Evolutionary conservation across 2,329 filamentous ascomycete species (phyloP), one percentile per base, ranked within the genome.

Genomic region (Pestalotiopsis sp.): DNA sequence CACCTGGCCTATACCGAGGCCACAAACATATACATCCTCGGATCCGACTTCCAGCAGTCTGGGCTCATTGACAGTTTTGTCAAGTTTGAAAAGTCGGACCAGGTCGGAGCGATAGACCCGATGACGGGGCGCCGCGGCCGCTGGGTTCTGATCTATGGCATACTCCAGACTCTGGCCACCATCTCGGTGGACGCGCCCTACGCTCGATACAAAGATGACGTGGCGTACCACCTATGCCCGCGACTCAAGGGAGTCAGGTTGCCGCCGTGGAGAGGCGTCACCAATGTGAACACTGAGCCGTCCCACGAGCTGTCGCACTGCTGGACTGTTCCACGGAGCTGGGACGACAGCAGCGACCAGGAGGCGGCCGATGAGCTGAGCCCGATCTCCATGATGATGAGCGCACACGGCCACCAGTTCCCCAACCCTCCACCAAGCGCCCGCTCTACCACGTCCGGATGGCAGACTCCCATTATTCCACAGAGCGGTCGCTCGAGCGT

Each of bases 141-240:
- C 25, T 91, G 89, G 89, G 80, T 89, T 4, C 79, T 91, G 3
- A 83, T 91, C 25, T 91, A 91, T 73, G 86, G 85, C 3, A 79
- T 90, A 12, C 78, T 91, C 17, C 89, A 91, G 76, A 87, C 85
- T 0, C 82, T 91, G 2, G 88, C 88, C 2, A 86, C 85, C 27
- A 81, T 91, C 6, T 85, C 87, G 0, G 87, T 89, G 1, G 89
- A 91, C 69, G 83, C 85, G 0, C 87, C 85, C 12, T 82, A 83
- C 52, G 79, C 89, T 9, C 83, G 84, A 13, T 87, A 87, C 76
- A 82, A 80, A 3, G 84, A 87, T 5, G 81, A 80, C 7, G 88
- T 90, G 2, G 71, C 83, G 20, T 91, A 91, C 74, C 87, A 90
- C 73, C 80, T 91, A 7, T 86, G 83, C 14, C 85, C 87, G 1